Evolutionary conservation across 768 basidiomycete species (phyloP).

Genomic region (Nidularia pulvinata): DNA sequence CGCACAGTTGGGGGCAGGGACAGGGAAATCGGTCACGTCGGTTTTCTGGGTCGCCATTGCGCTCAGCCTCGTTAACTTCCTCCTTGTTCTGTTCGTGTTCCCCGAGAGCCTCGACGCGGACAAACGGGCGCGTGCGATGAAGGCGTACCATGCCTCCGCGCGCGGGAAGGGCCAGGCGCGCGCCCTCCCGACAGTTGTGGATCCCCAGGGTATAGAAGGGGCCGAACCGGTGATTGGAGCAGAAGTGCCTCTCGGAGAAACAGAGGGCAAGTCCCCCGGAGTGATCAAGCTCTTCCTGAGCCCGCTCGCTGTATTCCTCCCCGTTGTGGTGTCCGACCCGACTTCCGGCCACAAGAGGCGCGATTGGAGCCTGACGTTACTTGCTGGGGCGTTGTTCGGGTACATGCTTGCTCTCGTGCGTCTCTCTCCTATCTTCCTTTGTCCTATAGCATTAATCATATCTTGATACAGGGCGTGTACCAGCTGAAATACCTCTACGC

Average conservation of each 20-base stretch:
- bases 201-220: no score
- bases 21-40: conserved; percentile 32
- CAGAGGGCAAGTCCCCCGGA: conserved; percentile 8
- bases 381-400: conserved; percentile 62
- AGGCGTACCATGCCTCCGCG: conserved; percentile 15
- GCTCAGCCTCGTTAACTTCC: conserved; percentile 48
- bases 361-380: conserved; percentile 83
- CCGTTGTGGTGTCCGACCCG: conserved; percentile 43
- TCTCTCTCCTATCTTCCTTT: conserved; percentile 2
- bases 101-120: conserved; percentile 57
- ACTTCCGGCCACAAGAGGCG: conserved; percentile 38
- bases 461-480: conserved; percentile 55
- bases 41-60: conserved; percentile 48
- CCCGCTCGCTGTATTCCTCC: conserved; percentile 77
- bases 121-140: conserved; percentile 29
- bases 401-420: conserved; percentile 70
- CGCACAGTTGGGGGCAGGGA: conserved; percentile 4
- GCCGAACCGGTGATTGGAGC: conserved; percentile 6
- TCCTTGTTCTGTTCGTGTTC: conserved; percentile 70
- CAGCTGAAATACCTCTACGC: conserved; percentile 86
- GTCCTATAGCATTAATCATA: not conserved
- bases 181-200: conserved; percentile 1
- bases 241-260: conserved; percentile 15
- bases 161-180: conserved; percentile 17
- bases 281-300: conserved; percentile 38